These are phyloP conservation scores for Acanthamoeba triangularis DNA, from an alignment of 208 protist genomes.

Conservation along the genomic window DNA sequence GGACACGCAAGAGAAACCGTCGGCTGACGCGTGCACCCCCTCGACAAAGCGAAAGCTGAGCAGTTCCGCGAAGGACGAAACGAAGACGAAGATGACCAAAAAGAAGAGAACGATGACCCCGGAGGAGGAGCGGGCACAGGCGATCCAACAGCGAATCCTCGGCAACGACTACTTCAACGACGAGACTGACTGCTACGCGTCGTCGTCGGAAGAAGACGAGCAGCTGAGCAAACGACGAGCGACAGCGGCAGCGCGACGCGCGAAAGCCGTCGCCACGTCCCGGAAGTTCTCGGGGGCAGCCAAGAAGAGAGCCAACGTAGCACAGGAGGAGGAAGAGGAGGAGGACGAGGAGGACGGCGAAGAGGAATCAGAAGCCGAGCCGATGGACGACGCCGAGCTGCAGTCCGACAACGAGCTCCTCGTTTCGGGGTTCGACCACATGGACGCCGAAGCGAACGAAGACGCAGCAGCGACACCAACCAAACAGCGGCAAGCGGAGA, in stretches of 20 bases:
- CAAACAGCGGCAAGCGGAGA: neutral
- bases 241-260: neutral
- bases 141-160: neutral
- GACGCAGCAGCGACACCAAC: neutral
- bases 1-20: neutral
- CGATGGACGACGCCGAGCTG: neutral
- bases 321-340: neutral
- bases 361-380: neutral
- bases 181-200: conserved; percentile 4
- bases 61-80: neutral
- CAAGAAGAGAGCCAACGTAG: neutral
- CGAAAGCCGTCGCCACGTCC: neutral
- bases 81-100: neutral
- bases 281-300: neutral
- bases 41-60: neutral
- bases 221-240: neutral
- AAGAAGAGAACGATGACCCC: neutral
- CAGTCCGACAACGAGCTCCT: neutral
- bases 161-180: conserved; percentile 53
- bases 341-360: neutral
- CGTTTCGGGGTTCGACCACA: neutral
- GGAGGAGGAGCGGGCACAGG: neutral
- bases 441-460: neutral
- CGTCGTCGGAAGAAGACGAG: neutral
- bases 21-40: too few relatives aligned